Conservation (phyloP, 768 basidiomycete genomes). For the Boletus rubescentipes region DNA sequence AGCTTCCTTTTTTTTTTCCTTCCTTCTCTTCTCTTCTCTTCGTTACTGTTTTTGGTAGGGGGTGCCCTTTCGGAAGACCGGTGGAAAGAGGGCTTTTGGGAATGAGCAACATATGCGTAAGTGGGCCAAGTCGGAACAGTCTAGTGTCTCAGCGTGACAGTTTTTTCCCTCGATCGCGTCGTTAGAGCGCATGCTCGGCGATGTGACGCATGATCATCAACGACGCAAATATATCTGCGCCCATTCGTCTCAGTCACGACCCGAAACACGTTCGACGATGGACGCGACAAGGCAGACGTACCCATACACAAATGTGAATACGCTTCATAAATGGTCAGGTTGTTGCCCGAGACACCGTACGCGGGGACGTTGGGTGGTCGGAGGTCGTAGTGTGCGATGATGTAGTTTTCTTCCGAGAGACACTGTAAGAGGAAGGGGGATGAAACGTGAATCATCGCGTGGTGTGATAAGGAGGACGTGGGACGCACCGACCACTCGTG, state of each 20-base stretch:
- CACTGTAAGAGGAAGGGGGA: slow-evolving; percentile 41
- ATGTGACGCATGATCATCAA: slow-evolving; percentile 66
- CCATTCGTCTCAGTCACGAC: slow-evolving; percentile 3
- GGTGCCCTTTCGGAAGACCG: background rate
- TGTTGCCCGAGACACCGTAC: slow-evolving; percentile 64
- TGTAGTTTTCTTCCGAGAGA: slow-evolving; percentile 47
- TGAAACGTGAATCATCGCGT: background rate
- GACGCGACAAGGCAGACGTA: slow-evolving; percentile 27
- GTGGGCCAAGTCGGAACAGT: background rate
- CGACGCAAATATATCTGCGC: slow-evolving; percentile 54
- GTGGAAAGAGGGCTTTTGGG: slow-evolving; percentile 10
- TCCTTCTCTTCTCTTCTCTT: background rate
- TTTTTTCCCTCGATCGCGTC: background rate
- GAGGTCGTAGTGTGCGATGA: slow-evolving; percentile 68
- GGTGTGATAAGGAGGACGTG: background rate
- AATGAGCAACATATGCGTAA: background rate
- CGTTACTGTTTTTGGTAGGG: background rate
- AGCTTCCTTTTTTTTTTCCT: background rate
- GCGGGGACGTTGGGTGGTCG: slow-evolving; percentile 51
- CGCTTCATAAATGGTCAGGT: slow-evolving; percentile 56
- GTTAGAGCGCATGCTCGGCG: slow-evolving; percentile 46
- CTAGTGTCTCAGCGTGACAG: background rate
- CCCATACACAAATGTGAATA: slow-evolving; percentile 55
- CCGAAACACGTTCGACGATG: background rate
- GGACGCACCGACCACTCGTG: slow-evolving; percentile 79